Evolutionary conservation across 2,329 filamentous ascomycete species (phyloP), one percentile per base, ranked within the genome.

Genomic region (Boeremia exigua): DNA sequence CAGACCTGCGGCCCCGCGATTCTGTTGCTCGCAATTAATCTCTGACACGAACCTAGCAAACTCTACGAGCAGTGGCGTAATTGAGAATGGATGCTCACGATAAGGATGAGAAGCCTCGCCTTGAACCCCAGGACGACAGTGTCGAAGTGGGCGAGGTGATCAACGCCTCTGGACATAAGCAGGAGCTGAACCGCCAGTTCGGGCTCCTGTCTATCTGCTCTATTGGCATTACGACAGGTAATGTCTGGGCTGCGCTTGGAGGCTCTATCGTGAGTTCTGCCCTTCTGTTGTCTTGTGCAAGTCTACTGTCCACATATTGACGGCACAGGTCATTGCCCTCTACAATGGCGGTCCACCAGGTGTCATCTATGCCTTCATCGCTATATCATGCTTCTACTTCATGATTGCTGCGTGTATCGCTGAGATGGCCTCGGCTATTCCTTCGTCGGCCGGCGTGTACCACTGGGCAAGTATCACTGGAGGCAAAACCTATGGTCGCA

Each of bases 381-480:
- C 73, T 14, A 77, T 81, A 4, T 79, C 78, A 1, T 64, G 81
- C 34, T 82, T 81, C 68, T 84, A 84, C 66, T 79, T 78, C 66
- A 74, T 81, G 63, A 77, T 84, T 52, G 79, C 78, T 32, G 77
- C 79, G 6, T 82, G 77, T 29, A 77, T 84, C 39, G 81, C 82
- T 15, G 81, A 83, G 60, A 73, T 83, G 37, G 78, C 80, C 4
- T 79, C 76, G 25, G 72, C 77, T 4, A 78, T 80, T 33, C 78
- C 77, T 9, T 77, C 76, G 2, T 69, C 73, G 37, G 71, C 72
- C 29, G 76, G 77, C 52, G 81, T 84, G 9, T 84, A 84, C 62
- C 81, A 84, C 56, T 84, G 81, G 81, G 80, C 81, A 4, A 78
- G 77, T 4, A 74, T 83, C 17, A 82, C 81, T 1, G 76, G 77